Evolutionary conservation across 2,329 filamentous ascomycete genomes (phyloP), one percentile per base, ranked within the genome.

Genomic region (Trichoderma oligosporum): DNA sequence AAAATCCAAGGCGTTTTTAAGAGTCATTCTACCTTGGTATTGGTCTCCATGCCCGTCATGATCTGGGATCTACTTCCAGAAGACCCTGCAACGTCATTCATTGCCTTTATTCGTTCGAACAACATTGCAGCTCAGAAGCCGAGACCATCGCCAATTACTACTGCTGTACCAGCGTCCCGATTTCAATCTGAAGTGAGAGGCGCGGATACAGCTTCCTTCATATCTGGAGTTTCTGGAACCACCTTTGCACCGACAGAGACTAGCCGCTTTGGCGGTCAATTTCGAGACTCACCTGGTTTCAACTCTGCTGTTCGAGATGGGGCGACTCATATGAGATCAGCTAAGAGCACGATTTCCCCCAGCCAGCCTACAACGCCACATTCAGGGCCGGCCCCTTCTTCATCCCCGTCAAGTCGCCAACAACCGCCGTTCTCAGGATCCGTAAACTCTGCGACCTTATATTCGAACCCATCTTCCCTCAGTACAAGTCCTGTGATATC

Each of bases 1-100:
- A 82, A 82, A 63, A 77, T 85, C 5, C 81, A 85, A 63, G 82
- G 81, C 7, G 76, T 83, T 1, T 85, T 84, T 67, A 82, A 82
- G 64, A 84, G 82, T 48, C 80, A 84, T 62, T 84, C 82, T 0
- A 84, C 79, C 0, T 68, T 84, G 39, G 73, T 85, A 5, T 67
- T 84, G 6, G 68, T 84, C 2, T 84, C 82, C 0, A 72, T 85
- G 65, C 82, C 82, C 0, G 78, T 84, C 9, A 80, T 80, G 68
- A 72, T 84, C 3, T 85, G 82, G 82, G 79, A 84, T 61, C 68
- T 84, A 41, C 71, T 85, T 0, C 82, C 82, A 0, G 81, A 84
- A 33, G 74, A 83, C 51, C 76, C 75, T 24, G 82, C 82, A 0
- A 82, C 79, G 44, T 79, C 79, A 0, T 84, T 84, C 56, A 70